Evolutionary conservation across 805 yeast species (phyloP).

Genomic region (Candida xiaguanensis): DNA sequence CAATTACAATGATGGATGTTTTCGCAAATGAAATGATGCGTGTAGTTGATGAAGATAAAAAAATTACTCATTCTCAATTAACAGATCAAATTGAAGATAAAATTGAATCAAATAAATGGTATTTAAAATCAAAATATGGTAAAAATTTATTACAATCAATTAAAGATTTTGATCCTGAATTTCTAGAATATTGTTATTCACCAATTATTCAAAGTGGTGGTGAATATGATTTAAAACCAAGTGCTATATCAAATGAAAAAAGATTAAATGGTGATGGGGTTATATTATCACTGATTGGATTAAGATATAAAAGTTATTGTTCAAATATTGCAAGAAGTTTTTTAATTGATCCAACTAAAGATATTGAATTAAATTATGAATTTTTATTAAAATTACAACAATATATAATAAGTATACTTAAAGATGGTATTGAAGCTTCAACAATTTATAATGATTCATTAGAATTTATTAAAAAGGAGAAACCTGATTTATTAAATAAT

Average conservation of each 20-base stretch:
- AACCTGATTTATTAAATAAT: slow-evolving; percentile 60
- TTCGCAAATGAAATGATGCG: slow-evolving; percentile 86
- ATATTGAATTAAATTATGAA: slow-evolving; percentile 76
- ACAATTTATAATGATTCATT: slow-evolving; percentile 63
- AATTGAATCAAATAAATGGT: slow-evolving; percentile 71
- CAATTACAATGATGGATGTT: slow-evolving; percentile 73
- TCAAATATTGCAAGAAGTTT: slow-evolving; percentile 86
- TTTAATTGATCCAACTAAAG: slow-evolving; percentile 81
- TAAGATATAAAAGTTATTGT: slow-evolving; percentile 85
- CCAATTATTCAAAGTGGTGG: slow-evolving; percentile 91
- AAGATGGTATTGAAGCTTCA: slow-evolving; percentile 65
- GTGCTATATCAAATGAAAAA: slow-evolving; percentile 70
- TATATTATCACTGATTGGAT: slow-evolving; percentile 77
- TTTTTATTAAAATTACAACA: slow-evolving; percentile 67
- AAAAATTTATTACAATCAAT: slow-evolving; percentile 49
- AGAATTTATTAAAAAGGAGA: slow-evolving; percentile 50
- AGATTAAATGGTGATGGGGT: slow-evolving; percentile 68
- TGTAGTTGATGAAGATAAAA: slow-evolving; percentile 81
- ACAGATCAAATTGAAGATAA: slow-evolving; percentile 75
- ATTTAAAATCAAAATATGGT: slow-evolving; percentile 47
- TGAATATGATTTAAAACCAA: slow-evolving; percentile 75
- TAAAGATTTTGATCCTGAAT: slow-evolving; percentile 65
- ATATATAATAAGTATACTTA: slow-evolving; percentile 52
- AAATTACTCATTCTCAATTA: slow-evolving; percentile 66
- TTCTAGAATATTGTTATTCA: slow-evolving; percentile 89